Evolutionary conservation across 495 filamentous ascomycete species (phyloP), one percentile per base, ranked within the genome.

Genomic region (Annulohypoxylon moriforme): DNA sequence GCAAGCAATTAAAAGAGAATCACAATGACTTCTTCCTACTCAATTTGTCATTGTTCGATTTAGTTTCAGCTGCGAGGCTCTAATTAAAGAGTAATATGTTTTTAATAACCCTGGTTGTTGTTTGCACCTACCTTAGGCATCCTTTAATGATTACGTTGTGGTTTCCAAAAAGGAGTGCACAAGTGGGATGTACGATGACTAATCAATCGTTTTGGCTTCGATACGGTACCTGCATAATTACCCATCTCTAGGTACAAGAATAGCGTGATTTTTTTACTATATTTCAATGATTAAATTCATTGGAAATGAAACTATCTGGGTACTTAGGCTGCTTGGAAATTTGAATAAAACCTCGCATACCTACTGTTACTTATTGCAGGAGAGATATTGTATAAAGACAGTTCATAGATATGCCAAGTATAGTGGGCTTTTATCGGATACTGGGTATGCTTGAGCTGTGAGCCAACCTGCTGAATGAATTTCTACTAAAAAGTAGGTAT

Each of bases 121-220:
- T 44, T 44, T 16, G 40, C 1, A 18, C 40, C 16, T 44, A n/a
- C 46, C 24, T 25, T 50, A 50, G 46, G 46, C 46, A 50, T 27
- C 46, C 24, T 20, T 50, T 25, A 50, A 44, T 11, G 50, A 55
- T 55, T 31, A 55, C 33, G 60, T 44, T 55, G 24, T 34, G 16
- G 16, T 44, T 44, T 44, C 40, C 8, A 44, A 44, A 44, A 44
- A 20, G 11, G n/a, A n/a, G n/a, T 44, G 13, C 40, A 4, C 16
- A 44, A 4, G 3, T 33, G 27, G 25, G 25, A 33, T 55, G 14
- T 18, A 44, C 11, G 25, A 55, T 33, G n/a, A 55, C 50, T 29
- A 55, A 29, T 29, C 11, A 10, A 13, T 14, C 6, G 6, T 27
- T 55, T 33, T 9, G 27, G 24, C 29, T 33, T n/a, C 40, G n/a